A percentile compares a stretch with the other conserved stretches of the same genome.
These are phyloP conservation scores for Penicillium griseofulvum DNA, from an alignment of 2,329 filamentous ascomycete species.

Conservation along the genomic window DNA sequence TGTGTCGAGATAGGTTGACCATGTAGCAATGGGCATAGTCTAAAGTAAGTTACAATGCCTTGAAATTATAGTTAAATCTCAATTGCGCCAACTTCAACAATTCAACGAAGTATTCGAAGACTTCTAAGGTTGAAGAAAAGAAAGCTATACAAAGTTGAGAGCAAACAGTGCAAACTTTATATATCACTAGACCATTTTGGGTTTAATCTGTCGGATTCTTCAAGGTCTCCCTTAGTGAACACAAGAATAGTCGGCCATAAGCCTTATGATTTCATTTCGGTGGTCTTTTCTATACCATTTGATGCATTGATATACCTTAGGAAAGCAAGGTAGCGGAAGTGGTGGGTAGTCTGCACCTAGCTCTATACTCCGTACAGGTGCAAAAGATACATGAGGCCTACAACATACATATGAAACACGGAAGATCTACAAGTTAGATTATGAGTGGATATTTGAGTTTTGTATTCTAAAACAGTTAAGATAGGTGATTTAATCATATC, in stretches of 20 bases:
- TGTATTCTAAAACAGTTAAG: constrained; percentile 1
- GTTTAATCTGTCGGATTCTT: neutral
- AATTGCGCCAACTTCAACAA: neutral
- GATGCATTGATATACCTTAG: too few relatives aligned
- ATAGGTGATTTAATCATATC: constrained; percentile 10
- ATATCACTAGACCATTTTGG: neutral
- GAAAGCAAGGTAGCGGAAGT: too few relatives aligned
- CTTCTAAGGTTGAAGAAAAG: neutral
- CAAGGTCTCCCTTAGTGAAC: too few relatives aligned
- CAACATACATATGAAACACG: too few relatives aligned
- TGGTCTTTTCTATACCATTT: too few relatives aligned
- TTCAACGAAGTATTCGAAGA: neutral
- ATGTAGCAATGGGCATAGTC: neutral
- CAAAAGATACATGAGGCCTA: neutral
- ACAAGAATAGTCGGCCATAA: too few relatives aligned
- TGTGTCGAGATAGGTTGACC: neutral
- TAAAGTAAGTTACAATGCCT: neutral
- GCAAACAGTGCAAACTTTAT: constrained; percentile 5
- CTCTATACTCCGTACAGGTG: too few relatives aligned
- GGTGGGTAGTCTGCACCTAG: too few relatives aligned
- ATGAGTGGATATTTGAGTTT: neutral
- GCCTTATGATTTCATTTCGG: too few relatives aligned
- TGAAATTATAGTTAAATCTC: too few relatives aligned
- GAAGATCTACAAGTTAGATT: neutral
- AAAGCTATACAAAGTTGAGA: constrained; percentile 6